Conservation (phyloP, 2,329 filamentous ascomycete genomes). For the Trichoderma sp. region DNA sequence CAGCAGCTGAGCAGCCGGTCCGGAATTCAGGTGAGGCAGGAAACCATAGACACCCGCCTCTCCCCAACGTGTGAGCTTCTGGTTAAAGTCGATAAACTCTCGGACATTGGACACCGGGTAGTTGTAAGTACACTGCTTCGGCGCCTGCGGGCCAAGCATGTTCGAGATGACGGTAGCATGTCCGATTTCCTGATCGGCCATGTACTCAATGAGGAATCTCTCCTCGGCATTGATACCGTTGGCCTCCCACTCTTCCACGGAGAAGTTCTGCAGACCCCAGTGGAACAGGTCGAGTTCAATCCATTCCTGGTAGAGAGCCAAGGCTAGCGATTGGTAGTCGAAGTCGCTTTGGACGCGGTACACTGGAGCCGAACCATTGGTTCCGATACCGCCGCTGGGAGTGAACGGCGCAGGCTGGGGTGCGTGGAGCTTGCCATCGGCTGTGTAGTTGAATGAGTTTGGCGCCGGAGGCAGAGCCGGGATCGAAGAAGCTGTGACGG, state of each 20-base stretch:
- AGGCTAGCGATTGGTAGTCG: conserved; percentile 75
- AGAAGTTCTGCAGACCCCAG: conserved; percentile 71
- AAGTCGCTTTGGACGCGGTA: conserved; percentile 81
- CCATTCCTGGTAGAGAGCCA: conserved; percentile 80
- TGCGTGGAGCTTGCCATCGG: conserved; percentile 68
- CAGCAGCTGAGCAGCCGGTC: conserved; percentile 71
- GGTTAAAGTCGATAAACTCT: conserved; percentile 81
- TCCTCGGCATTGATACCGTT: conserved; percentile 71
- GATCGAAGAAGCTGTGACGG: conserved; percentile 60
- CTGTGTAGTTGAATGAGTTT: conserved; percentile 69
- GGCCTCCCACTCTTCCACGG: conserved; percentile 66
- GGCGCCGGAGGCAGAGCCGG: conserved; percentile 59
- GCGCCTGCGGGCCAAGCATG: conserved; percentile 71
- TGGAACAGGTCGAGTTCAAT: conserved; percentile 84
- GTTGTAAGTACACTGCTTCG: conserved; percentile 77
- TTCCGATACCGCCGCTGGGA: conserved; percentile 73
- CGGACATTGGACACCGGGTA: conserved; percentile 75
- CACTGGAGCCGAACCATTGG: conserved; percentile 74
- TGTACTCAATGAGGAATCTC: conserved; percentile 71
- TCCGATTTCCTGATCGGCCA: conserved; percentile 75
- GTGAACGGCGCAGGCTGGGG: conserved; percentile 71
- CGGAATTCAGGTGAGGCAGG: conserved; percentile 73
- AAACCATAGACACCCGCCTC: conserved; percentile 83
- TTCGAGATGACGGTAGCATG: conserved; percentile 77
- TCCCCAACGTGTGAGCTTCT: conserved; percentile 81